Conservation (phyloP, 441 rosid genomes). For the Iberis amara region DNA sequence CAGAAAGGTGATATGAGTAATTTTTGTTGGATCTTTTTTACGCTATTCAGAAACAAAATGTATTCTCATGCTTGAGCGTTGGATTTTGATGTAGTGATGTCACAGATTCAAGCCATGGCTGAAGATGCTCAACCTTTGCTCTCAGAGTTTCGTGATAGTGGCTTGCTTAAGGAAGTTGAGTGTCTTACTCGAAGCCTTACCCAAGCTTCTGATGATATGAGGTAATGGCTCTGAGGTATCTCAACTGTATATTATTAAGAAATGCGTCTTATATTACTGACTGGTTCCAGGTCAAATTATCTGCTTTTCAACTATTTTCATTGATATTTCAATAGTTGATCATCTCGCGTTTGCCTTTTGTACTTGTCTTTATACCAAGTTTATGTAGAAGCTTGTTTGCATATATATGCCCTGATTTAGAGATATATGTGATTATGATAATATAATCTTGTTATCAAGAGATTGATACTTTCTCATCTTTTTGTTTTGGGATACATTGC, state of each 20-base stretch:
- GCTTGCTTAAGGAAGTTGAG: slow-evolving; percentile 85
- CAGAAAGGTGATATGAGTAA: slow-evolving; percentile 50
- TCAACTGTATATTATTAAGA: background rate
- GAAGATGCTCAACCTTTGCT: slow-evolving; percentile 94
- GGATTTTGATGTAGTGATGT: slow-evolving; percentile 67
- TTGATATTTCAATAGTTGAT: background rate
- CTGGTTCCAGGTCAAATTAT: background rate
- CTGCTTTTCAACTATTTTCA: background rate
- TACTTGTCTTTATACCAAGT: background rate
- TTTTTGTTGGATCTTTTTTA: background rate
- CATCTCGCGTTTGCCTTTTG: background rate
- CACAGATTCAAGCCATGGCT: slow-evolving; percentile 94
- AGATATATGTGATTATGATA: background rate
- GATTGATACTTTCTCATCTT: background rate
- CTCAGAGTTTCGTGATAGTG: slow-evolving; percentile 70
- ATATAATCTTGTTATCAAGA: background rate
- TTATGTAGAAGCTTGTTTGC: background rate
- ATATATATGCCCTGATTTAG: background rate
- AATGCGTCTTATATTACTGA: no score
- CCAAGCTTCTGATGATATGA: slow-evolving; percentile 83
- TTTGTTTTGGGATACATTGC: slow-evolving; percentile 22
- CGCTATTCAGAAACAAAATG: slow-evolving; percentile 6
- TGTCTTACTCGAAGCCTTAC: slow-evolving; percentile 70
- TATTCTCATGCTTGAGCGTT: slow-evolving; percentile 40
- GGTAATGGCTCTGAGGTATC: slow-evolving; percentile 36